phyloP scores from a whole-genome alignment of 805 yeast species.

The Tetrapisispora iriomotensis region DNA sequence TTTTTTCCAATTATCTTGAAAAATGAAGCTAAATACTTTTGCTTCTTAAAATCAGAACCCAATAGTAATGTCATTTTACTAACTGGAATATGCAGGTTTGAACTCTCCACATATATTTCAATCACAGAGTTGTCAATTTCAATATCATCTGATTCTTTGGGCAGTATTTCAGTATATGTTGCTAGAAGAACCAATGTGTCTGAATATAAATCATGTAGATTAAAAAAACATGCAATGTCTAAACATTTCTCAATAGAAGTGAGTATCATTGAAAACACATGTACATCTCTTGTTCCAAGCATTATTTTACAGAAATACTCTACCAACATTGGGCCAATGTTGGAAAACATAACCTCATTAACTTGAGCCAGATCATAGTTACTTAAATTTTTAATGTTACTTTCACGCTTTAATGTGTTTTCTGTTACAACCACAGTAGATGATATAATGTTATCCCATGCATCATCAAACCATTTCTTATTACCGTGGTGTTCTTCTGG shows the following conservation, averaged over 20 bases:
- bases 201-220: slow-evolving; percentile 48
- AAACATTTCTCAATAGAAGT: slow-evolving; percentile 82
- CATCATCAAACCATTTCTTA: slow-evolving; percentile 83
- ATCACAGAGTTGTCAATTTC: slow-evolving; percentile 32
- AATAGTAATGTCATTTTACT: slow-evolving; percentile 73
- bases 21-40: slow-evolving; percentile 74
- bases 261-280: slow-evolving; percentile 76
- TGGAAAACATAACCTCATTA: slow-evolving; percentile 61
- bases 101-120: slow-evolving; percentile 39
- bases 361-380: slow-evolving; percentile 38
- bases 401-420: slow-evolving; percentile 7
- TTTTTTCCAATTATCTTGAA: slow-evolving; percentile 65
- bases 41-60: slow-evolving; percentile 88
- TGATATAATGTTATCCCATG: slow-evolving; percentile 62
- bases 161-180: slow-evolving; percentile 56
- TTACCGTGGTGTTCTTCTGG: slow-evolving; percentile 96
- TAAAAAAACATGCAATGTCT: slow-evolving; percentile 58
- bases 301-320: slow-evolving; percentile 68
- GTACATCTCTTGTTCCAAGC: slow-evolving; percentile 82
- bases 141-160: slow-evolving; percentile 6
- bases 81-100: slow-evolving; percentile 52
- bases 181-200: slow-evolving; percentile 47
- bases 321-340: slow-evolving; percentile 52
- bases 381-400: slow-evolving; percentile 13
- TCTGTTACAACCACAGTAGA: slow-evolving; percentile 29